Evolutionary conservation across 148 eudicot genomes (phyloP).

Genomic region (Vaccinium darrowii): DNA sequence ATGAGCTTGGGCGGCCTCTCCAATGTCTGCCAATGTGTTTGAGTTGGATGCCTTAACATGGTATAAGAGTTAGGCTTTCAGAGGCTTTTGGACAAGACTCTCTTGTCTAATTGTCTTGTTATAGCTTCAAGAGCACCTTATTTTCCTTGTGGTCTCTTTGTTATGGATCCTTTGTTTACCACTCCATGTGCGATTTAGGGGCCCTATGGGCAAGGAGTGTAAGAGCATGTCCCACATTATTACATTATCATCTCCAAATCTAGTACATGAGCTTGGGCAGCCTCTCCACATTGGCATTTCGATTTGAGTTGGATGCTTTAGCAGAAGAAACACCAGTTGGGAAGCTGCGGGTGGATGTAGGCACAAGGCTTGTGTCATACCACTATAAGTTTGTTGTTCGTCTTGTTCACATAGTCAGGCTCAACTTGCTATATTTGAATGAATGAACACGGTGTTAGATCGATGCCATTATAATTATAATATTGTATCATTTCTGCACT

Average conservation of each 20-base stretch:
- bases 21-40: background rate
- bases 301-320: background rate
- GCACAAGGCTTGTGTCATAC: background rate
- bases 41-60: background rate
- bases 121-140: background rate
- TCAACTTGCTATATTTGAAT: background rate
- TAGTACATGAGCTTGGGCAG: background rate
- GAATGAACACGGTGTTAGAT: background rate
- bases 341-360: background rate
- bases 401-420: background rate
- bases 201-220: background rate
- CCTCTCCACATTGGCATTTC: background rate
- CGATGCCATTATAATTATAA: background rate
- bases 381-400: background rate
- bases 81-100: background rate
- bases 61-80: background rate
- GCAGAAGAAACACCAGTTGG: background rate
- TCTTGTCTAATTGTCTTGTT: background rate
- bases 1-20: background rate
- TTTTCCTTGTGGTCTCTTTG: background rate
- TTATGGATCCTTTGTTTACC: background rate
- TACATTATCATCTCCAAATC: background rate
- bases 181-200: background rate
- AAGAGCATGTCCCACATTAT: background rate
- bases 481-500: background rate